Evolutionary conservation across 2,329 filamentous ascomycete genomes (phyloP).

Genomic region (Shiraia bambusicola): DNA sequence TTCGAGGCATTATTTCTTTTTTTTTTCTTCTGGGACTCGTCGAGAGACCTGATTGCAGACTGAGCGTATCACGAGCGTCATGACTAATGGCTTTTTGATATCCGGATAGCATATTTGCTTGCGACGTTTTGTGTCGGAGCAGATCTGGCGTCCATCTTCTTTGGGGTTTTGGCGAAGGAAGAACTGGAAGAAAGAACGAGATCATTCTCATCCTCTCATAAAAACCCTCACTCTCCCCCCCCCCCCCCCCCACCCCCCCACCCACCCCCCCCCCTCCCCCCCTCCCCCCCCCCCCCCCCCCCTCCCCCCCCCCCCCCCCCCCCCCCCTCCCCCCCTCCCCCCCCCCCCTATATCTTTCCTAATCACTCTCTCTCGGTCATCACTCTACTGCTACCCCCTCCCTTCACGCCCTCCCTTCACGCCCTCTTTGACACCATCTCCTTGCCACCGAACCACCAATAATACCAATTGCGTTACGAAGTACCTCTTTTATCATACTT

Average conservation of each 20-base stretch:
- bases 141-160: conserved; percentile 31
- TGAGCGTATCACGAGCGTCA: conserved; percentile 47
- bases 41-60: conserved; percentile 36
- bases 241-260: conserved; percentile 9
- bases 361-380: conserved; percentile 20
- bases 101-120: conserved; percentile 40
- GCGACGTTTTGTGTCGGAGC: conserved; percentile 25
- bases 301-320: no score
- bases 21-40: conserved; percentile 28
- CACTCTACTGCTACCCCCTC: conserved; percentile 7
- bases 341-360: conserved; percentile 13
- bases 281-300: conserved; percentile 7
- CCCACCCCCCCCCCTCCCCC: conserved; percentile 18
- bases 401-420: conserved; percentile 12
- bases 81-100: conserved; percentile 46
- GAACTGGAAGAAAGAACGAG: conserved; percentile 15
- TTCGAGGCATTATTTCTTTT: conserved; percentile 34
- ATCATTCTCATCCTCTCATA: conserved; percentile 15
- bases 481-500: not conserved
- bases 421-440: conserved; percentile 9
- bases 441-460: conserved; percentile 15
- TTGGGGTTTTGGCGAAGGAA: conserved; percentile 20
- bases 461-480: conserved; percentile 6
- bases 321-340: conserved; percentile 6
- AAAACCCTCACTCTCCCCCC: conserved; percentile 1